Conservation (phyloP, 495 filamentous ascomycete species). For the Pseudevernia furfuracea region DNA sequence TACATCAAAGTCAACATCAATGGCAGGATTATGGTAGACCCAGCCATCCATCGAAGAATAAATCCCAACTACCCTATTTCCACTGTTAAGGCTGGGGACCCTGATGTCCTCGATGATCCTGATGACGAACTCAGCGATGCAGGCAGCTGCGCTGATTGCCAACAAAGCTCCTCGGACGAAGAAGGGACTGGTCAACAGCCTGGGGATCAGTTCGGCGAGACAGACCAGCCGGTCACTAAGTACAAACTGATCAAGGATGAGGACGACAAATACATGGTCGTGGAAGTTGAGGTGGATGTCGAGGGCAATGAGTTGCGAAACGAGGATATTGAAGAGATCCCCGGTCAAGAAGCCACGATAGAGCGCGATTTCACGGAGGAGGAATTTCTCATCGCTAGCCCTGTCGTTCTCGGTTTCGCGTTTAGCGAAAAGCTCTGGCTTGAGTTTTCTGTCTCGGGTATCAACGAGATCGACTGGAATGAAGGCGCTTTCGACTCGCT, state of each 20-base stretch:
- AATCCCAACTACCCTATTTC: constrained; percentile 85
- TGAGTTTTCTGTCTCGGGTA: constrained; percentile 75
- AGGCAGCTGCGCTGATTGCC: constrained; percentile 11
- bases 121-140: constrained; percentile 39
- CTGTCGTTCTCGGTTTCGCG: constrained; percentile 85
- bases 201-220: constrained; percentile 36
- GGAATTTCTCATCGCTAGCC: constrained; percentile 82
- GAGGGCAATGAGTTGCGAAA: constrained; percentile 55
- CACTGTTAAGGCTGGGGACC: constrained; percentile 67
- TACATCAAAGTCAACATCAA: constrained; percentile 85
- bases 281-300: constrained; percentile 55
- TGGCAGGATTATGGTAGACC: constrained; percentile 86
- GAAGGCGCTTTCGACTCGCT: constrained; percentile 72
- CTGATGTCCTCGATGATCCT: constrained; percentile 54
- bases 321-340: constrained; percentile 52
- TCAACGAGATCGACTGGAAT: constrained; percentile 79
- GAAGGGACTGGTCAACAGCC: constrained; percentile 34
- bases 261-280: constrained; percentile 49
- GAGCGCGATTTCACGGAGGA: constrained; percentile 66
- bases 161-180: constrained; percentile 41
- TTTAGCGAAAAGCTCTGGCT: constrained; percentile 90
- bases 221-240: constrained; percentile 49
- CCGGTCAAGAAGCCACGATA: constrained; percentile 37
- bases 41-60: constrained; percentile 75
- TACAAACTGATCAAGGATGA: constrained; percentile 61